These are phyloP conservation scores for Trichophyton mentagrophytes DNA, from an alignment of 2,329 filamentous ascomycete species.

Conservation along the genomic window DNA sequence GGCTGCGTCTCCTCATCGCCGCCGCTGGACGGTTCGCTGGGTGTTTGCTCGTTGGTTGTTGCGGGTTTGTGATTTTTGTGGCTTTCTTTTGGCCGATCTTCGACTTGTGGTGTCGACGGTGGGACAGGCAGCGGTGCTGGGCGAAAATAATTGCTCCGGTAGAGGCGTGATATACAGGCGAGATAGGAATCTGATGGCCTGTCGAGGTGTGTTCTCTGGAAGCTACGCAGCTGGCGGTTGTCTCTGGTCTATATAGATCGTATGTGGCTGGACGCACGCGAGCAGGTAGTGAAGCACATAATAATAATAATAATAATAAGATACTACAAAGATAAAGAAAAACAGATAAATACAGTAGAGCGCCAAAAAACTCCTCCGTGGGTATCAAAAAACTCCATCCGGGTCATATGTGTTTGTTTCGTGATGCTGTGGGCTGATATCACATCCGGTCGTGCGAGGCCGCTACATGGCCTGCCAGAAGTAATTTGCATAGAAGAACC, in stretches of 20 bases:
- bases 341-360: background rate
- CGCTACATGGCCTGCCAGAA: slow-evolving; percentile 78
- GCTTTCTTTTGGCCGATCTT: background rate
- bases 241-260: too few species aligned
- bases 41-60: background rate
- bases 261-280: background rate
- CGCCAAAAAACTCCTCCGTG: background rate
- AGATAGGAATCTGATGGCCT: too few species aligned
- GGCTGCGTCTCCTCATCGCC: background rate
- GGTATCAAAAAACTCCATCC: slow-evolving; percentile 2
- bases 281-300: background rate
- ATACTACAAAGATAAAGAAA: background rate
- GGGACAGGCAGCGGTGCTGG: background rate
- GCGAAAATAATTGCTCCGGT: too few species aligned
- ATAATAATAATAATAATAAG: background rate
- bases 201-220: too few species aligned
- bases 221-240: too few species aligned
- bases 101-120: background rate
- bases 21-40: background rate
- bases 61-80: background rate
- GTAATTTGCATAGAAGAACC: slow-evolving; percentile 88
- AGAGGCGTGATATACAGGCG: too few species aligned
- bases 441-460: slow-evolving; percentile 11
- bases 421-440: background rate
- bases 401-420: background rate